Evolutionary conservation across 2,329 filamentous ascomycete species (phyloP).

Genomic region (Colletotrichum orchidophilum): DNA sequence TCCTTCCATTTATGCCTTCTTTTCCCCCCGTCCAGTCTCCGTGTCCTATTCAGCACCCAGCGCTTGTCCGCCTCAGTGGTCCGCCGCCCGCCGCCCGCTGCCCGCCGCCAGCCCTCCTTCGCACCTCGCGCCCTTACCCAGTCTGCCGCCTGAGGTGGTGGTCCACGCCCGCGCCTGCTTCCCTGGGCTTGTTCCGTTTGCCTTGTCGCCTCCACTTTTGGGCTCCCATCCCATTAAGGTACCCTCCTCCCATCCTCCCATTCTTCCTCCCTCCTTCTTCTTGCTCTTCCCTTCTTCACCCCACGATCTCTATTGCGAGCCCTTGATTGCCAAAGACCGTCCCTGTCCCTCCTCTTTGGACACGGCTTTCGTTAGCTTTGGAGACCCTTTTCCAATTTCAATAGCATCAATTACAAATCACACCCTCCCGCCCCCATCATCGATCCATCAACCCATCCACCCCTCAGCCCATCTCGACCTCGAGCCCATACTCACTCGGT

Average conservation of each 20-base stretch:
- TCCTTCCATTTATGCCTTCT: not conserved
- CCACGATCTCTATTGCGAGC: conserved; percentile 31
- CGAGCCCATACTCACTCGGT: conserved; percentile 3
- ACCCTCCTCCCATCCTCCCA: conserved; percentile 27
- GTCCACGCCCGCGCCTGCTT: no score
- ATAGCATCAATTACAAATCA: conserved; percentile 15
- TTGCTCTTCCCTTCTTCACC: conserved; percentile 27
- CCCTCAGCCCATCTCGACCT: conserved; percentile 8
- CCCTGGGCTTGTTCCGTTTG: conserved; percentile 1
- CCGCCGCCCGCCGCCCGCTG: conserved; percentile 22
- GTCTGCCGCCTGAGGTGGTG: not conserved
- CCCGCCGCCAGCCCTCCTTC: not conserved
- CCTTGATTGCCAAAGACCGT: conserved; percentile 29
- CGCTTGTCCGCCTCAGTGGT: conserved; percentile 20
- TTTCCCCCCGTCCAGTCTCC: not conserved
- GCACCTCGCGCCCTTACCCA: not conserved
- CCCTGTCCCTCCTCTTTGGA: conserved; percentile 30
- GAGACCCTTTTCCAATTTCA: not conserved
- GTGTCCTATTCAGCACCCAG: not conserved
- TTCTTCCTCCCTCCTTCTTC: not conserved
- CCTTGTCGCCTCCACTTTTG: conserved; percentile 34
- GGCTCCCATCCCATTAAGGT: conserved; percentile 34
- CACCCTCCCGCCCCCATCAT: not conserved
- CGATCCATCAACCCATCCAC: conserved; percentile 11
- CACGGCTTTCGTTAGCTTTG: conserved; percentile 28